Evolutionary conservation across 2,329 filamentous ascomycete species (phyloP), one percentile per base, ranked within the genome.

Genomic region (Monosporascus sp.): DNA sequence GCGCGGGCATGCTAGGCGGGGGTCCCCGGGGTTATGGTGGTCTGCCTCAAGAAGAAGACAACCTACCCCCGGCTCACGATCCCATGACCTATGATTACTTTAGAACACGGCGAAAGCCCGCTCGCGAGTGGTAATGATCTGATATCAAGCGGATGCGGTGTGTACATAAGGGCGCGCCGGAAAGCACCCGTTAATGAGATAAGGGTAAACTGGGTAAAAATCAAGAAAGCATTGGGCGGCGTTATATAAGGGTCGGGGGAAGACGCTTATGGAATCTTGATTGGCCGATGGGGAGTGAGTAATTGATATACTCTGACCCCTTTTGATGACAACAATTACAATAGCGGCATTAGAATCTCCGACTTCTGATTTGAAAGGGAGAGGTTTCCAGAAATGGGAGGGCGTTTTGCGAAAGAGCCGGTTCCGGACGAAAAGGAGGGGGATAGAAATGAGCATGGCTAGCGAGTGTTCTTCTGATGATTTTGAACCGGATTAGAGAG

Each of bases 21-120:
- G 81, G 82, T 2, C 79, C 81, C 1, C 71, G 75, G 49, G 82
- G 83, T 0, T 86, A 86, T 63, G 83, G 80, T 15, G 77, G 77
- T 25, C 65, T 86, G 51, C 77, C 81, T 0, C 82, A 85, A 62
- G 81, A 83, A 52, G 68, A 72, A 8, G 67, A 73, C 47, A 64
- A 70, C 22, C 63, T 52, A n/a, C 35, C 65, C 4, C 49, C 61
- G 8, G 63, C 62, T 17, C 65, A 64, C 20, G 77, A 80, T 43
- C 77, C 79, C 8, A 67, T 72, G 59, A 72, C 75, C 55, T 83
- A 83, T 58, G 80, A 83, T 63, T 83, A 83, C 59, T 83, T 83
- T 65, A 73, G 81, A 35, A 27, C 43, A 24, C 43, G 24, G 43
- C 24, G 43, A 5, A 46, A 46, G 43, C 43, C 43, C 43, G 39